Percentiles rank a stretch among this genome's conserved stretches.
Conservation (phyloP, 305 asterid genomes). For the Fraxinus latifolia region DNA sequence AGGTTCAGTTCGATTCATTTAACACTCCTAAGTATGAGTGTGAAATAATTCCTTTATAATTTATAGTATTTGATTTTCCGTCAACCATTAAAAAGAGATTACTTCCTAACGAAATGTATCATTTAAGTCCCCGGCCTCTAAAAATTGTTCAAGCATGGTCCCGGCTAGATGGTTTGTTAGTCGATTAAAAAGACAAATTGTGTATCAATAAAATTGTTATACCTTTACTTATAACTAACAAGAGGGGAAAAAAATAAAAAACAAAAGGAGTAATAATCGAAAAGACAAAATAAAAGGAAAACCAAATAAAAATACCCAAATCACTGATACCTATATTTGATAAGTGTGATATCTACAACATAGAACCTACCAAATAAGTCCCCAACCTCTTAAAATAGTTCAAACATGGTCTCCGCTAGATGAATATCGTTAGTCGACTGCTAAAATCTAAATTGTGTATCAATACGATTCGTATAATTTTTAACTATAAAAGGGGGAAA, state of each 20-base stretch:
- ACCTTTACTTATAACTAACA: neutral
- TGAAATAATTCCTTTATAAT: neutral
- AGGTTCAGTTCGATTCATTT: neutral
- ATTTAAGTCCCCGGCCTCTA: too few relatives aligned
- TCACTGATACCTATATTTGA: too few relatives aligned
- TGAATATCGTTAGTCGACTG: neutral
- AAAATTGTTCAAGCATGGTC: too few relatives aligned
- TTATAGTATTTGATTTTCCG: neutral
- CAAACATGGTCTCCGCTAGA: neutral
- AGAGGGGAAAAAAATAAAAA: neutral
- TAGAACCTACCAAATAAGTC: too few relatives aligned
- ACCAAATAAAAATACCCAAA: too few relatives aligned
- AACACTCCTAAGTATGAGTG: neutral
- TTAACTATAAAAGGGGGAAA: too few relatives aligned
- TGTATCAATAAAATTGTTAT: neutral
- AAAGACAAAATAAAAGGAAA: neutral
- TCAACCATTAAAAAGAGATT: neutral
- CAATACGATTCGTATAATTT: too few relatives aligned
- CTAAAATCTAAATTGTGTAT: neutral
- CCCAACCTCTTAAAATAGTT: neutral
- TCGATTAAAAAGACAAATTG: too few relatives aligned
- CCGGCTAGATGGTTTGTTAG: too few relatives aligned
- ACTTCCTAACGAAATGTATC: neutral
- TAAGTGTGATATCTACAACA: too few relatives aligned
- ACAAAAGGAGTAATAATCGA: neutral